Evolutionary conservation across 139 green algal genomes (phyloP), one percentile per base, ranked within the genome.

Genomic region (Diplosphaera chodatii): DNA sequence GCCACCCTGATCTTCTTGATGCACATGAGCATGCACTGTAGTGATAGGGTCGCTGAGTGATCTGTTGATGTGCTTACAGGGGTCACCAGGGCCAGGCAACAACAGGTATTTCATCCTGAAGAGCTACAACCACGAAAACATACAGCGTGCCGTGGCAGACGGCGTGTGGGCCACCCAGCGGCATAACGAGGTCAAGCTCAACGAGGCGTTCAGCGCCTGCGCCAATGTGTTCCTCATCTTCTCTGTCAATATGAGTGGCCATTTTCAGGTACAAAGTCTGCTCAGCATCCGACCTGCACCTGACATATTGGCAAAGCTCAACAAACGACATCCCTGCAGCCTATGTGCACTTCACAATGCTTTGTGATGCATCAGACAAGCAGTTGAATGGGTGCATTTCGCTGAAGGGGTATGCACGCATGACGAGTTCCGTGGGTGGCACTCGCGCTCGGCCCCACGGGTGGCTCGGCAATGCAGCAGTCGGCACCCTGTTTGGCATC

Each of bases 41-140:
- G n/a, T n/a, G n/a, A n/a, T n/a, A n/a, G n/a, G n/a, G n/a, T n/a
- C n/a, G n/a, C n/a, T n/a, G n/a, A n/a, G n/a, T n/a, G n/a, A n/a
- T n/a, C n/a, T n/a, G 10, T 48, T 48, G 37, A 8, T 48, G 37
- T 48, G 22, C 27, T 22, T 28, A n/a, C 59, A 65, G 59, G 27
- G 21, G 8, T 55, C 41, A 41, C 40, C 67, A 31, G 67, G 28
- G 41, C 5, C 25, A 20, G 69, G 31, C 69, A 10, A 48, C 31
- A 34, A 27, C 41, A 55, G 80, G 32, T 93, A 91, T 72, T 92
- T 93, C 74, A 83, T 93, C 32, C 83, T 93, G 23, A 89, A 91
- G 15, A 88, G 79, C 75, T 77, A 76, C 64, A 88, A 66, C 27
- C 31, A 72, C 21, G 70, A 82, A 20, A 93, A 93, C 73, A 74